These are phyloP conservation scores for Eremochloa ophiuroides DNA, from an alignment of 176 grass and related monocot species.

Conservation along the genomic window DNA sequence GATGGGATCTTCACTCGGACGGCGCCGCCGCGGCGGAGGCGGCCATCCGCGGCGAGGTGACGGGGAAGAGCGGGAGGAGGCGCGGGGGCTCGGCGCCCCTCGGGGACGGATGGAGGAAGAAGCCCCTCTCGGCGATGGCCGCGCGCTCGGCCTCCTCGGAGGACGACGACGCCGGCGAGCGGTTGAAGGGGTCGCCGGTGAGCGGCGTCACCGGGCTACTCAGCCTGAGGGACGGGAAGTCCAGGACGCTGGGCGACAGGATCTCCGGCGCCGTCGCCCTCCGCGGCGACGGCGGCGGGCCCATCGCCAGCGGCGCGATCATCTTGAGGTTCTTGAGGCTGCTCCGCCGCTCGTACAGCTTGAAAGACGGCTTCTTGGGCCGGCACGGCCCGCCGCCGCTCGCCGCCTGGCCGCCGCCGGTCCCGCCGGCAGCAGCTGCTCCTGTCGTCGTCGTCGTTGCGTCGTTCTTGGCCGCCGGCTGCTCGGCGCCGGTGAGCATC, in stretches of 20 bases:
- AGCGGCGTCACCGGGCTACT: slow-evolving; percentile 91
- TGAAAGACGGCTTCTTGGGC: slow-evolving; percentile 89
- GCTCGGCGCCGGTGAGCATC: slow-evolving; percentile 89
- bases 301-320: slow-evolving; percentile 81
- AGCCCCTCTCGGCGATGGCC: slow-evolving; percentile 78
- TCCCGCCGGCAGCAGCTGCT: neutral
- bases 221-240: slow-evolving; percentile 80
- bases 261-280: slow-evolving; percentile 44
- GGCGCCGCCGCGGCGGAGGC: slow-evolving; percentile 27
- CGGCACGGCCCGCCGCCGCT: slow-evolving; percentile 34
- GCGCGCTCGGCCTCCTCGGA: slow-evolving; percentile 65
- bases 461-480: slow-evolving; percentile 31
- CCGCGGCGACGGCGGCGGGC: slow-evolving; percentile 42
- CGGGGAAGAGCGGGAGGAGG: slow-evolving; percentile 91
- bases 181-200: slow-evolving; percentile 60
- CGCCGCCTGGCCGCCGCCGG: slow-evolving; percentile 14
- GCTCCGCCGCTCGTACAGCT: slow-evolving; percentile 93
- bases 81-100: slow-evolving; percentile 60
- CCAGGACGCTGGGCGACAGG: slow-evolving; percentile 88
- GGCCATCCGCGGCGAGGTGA: slow-evolving; percentile 60
- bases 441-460: neutral
- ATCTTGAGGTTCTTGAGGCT: slow-evolving; percentile 90
- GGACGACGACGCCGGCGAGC: slow-evolving; percentile 46
- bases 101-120: slow-evolving; percentile 94
- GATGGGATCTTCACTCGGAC: slow-evolving; percentile 18